These are phyloP conservation scores for Suillus ampliporus DNA, from an alignment of 768 basidiomycete genomes.

Conservation along the genomic window DNA sequence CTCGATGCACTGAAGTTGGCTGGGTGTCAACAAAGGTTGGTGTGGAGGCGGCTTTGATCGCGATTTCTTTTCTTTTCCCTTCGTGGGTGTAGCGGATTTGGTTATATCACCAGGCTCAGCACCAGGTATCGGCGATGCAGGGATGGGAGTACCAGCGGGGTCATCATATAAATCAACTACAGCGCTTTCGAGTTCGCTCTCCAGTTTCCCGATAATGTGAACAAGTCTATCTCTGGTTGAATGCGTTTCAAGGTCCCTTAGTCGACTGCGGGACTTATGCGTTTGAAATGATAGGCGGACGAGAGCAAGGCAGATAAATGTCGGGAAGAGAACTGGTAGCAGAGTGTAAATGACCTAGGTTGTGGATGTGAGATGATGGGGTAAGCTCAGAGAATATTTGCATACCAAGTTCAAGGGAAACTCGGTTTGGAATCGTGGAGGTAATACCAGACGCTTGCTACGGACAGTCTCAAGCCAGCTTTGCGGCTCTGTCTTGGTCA, in stretches of 20 bases:
- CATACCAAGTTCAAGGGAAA: constrained; percentile 79
- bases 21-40: constrained; percentile 56
- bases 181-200: constrained; percentile 63
- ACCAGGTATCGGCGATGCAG: constrained; percentile 15
- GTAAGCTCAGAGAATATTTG: constrained; percentile 9
- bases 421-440: constrained; percentile 59
- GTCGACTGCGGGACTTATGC: constrained; percentile 64
- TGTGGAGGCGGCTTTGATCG: constrained; percentile 22
- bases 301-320: constrained; percentile 57
- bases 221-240: constrained; percentile 55
- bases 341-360: constrained; percentile 56
- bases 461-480: constrained; percentile 52
- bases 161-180: constrained; percentile 66
- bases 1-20: constrained; percentile 61
- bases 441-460: constrained; percentile 51
- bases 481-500: constrained; percentile 46
- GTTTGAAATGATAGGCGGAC: constrained; percentile 63
- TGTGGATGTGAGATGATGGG: background rate
- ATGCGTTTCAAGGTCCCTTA: constrained; percentile 67
- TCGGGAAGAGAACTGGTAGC: constrained; percentile 71
- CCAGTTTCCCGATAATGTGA: constrained; percentile 61
- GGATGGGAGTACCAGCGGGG: constrained; percentile 32
- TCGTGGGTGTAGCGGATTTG: constrained; percentile 1
- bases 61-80: constrained; percentile 13
- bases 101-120: background rate